A percentile compares a stretch with the other conserved stretches of the same genome.
phyloP scores from a whole-genome alignment of 2,329 filamentous ascomycete species.

The Magnaporthiopsis rhizophila region DNA sequence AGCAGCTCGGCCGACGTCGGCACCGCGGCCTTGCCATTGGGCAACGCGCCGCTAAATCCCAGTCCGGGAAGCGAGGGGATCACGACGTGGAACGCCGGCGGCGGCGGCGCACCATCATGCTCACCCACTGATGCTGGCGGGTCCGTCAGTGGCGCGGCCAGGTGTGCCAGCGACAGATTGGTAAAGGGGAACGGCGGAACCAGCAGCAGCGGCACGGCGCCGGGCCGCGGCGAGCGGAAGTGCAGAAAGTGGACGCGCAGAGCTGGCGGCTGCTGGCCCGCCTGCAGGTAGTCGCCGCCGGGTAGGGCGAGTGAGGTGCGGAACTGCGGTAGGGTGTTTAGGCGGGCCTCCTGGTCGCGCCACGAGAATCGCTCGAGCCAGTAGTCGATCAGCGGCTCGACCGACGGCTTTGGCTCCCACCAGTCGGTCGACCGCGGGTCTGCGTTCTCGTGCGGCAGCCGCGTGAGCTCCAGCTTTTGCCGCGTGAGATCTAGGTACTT shows the following conservation, averaged over 20 bases:
- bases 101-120: too few relatives aligned
- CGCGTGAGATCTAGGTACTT: conserved; percentile 60
- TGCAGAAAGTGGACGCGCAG: conserved; percentile 60
- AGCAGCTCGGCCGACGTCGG: conserved; percentile 47
- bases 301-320: conserved; percentile 44
- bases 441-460: conserved; percentile 51
- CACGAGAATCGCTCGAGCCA: conserved; percentile 62
- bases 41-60: conserved; percentile 58
- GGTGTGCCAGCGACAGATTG: conserved; percentile 50
- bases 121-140: conserved; percentile 33
- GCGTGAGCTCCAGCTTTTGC: conserved; percentile 58
- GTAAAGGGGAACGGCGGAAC: conserved; percentile 59
- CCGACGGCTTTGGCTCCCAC: conserved; percentile 52
- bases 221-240: conserved; percentile 39
- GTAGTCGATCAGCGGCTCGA: conserved; percentile 59
- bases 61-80: conserved; percentile 58
- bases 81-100: conserved; percentile 56
- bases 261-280: conserved; percentile 29
- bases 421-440: conserved; percentile 40
- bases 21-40: conserved; percentile 39
- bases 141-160: conserved; percentile 46
- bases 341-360: conserved; percentile 47
- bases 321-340: conserved; percentile 59
- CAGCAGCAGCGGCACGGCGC: conserved; percentile 55
- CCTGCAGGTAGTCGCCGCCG: conserved; percentile 12